phyloP scores from a whole-genome alignment of 306 rosid genomes.

The Sphenostylis stenocarpa region DNA sequence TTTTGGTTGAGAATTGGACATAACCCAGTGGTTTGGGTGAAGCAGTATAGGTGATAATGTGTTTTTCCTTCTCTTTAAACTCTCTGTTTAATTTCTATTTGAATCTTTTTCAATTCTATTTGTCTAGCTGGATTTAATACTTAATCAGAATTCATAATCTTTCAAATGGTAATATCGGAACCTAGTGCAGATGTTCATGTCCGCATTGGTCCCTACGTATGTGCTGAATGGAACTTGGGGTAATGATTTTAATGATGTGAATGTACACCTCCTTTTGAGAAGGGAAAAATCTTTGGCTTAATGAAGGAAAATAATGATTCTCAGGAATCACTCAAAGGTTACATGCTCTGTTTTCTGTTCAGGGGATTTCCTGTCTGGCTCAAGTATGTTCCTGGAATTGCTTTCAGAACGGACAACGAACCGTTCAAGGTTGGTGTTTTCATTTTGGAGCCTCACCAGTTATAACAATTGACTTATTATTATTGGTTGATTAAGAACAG shows the following conservation, averaged over 20 bases:
- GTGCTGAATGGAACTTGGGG: constrained; percentile 95
- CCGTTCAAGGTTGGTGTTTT: constrained; percentile 79
- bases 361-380: constrained; percentile 99
- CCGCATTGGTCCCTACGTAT: constrained; percentile 84
- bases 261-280: not conserved
- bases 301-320: not conserved
- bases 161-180: too few species aligned
- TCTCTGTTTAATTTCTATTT: too few species aligned
- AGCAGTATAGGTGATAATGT: too few species aligned
- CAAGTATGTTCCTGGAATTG: constrained; percentile 84
- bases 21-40: too few species aligned
- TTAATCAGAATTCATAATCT: too few species aligned
- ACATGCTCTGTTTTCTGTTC: constrained; percentile 53
- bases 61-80: too few species aligned
- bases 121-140: too few species aligned
- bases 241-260: constrained; percentile 28
- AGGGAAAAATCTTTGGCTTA: not conserved
- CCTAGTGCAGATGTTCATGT: too few species aligned
- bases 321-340: constrained; percentile 17
- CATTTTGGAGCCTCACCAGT: not conserved
- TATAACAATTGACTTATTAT: not conserved
- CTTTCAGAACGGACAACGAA: constrained; percentile 91
- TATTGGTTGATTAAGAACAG: not conserved
- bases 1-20: too few species aligned
- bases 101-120: too few species aligned